Evolutionary conservation across 106 monocot genomes (phyloP).

Genomic region (Chionographis japonica): DNA sequence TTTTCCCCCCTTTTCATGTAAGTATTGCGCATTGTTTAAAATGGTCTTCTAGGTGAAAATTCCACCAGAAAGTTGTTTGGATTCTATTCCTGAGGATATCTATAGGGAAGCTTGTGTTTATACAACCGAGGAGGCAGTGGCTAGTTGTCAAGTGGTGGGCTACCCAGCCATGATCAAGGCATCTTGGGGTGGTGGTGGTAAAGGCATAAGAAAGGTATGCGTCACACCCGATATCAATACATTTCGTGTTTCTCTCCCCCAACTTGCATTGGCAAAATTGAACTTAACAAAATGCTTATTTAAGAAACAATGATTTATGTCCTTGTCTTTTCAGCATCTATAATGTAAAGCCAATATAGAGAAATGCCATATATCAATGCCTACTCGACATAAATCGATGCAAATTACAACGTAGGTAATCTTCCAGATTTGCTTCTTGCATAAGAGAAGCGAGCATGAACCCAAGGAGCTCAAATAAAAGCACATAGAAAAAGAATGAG

Average conservation of each 20-base stretch:
- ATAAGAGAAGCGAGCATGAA: too few relatives aligned
- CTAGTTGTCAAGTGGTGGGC: slow-evolving; percentile 87
- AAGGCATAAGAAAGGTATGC: slow-evolving; percentile 96
- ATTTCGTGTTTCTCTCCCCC: not conserved
- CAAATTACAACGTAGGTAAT: too few relatives aligned
- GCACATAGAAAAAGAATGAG: too few relatives aligned
- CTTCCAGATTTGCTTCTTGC: too few relatives aligned
- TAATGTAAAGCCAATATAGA: too few relatives aligned
- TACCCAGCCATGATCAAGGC: slow-evolving; percentile 99
- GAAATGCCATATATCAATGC: too few relatives aligned
- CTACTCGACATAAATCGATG: too few relatives aligned
- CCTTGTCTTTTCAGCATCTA: too few relatives aligned
- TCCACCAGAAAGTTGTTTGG: slow-evolving; percentile 60
- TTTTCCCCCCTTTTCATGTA: not conserved
- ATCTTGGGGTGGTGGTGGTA: slow-evolving; percentile 99
- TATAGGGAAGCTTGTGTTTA: slow-evolving; percentile 88
- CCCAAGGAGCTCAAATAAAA: too few relatives aligned
- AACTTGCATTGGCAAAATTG: too few relatives aligned
- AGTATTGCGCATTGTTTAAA: not conserved
- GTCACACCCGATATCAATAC: not conserved
- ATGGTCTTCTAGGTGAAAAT: slow-evolving; percentile 54
- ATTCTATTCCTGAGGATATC: slow-evolving; percentile 84
- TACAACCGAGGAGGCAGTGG: slow-evolving; percentile 91
- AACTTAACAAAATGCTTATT: too few relatives aligned
- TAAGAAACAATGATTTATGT: too few relatives aligned